Evolutionary conservation across 371 early-diverging fungal genomes (phyloP), one percentile per base, ranked within the genome.

Genomic region (Enterospora canceri): DNA sequence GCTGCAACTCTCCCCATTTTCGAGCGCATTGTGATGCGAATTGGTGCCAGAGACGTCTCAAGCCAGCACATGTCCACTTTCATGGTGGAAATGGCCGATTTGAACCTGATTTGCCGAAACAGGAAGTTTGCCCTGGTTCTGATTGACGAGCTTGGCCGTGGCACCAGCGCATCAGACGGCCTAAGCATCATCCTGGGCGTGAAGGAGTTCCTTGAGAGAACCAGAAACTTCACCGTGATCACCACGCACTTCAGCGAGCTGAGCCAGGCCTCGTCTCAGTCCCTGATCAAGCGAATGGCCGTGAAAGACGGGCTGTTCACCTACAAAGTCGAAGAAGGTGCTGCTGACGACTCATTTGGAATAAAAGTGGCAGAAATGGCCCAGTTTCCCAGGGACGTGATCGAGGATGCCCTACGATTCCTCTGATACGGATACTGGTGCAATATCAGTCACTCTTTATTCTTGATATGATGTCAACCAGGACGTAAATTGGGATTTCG

Each of bases 111-210:
- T 49, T 76, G 92, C 46, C 83, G 87, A 53, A 82, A 85, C 64
- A 82, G 86, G 1, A 84, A 85, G 0, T 73, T 82, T 31, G 81
- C 87, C 0, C 76, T 95, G 21, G 84, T 92, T 0, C 78, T 97
- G 29, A 85, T 95, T 51, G 97, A 97, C 75, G 96, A 97, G 78
- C 84, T 94, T 15, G 94, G 94, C 2, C 78, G 94, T 80, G 94
- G 94, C 83, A 97, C 98, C 33, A 88, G 89, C 66, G 94, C 94
- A 0, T 89, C 88, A 72, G 98, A 97, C 79, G 98, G 98, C 2
- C 87, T 90, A 73, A 92, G 94, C 19, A 79, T 97, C 40, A 94
- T 94, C 8, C 88, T 89, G 88, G 89, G 94, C 24, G 91, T 94
- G 53, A 88, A 91, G 34, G 90, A 94, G 85, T 87, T 70, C 63